Base-by-base conservation (phyloP, 805 yeast genomes). In the Suhomyces sp. region DNA sequence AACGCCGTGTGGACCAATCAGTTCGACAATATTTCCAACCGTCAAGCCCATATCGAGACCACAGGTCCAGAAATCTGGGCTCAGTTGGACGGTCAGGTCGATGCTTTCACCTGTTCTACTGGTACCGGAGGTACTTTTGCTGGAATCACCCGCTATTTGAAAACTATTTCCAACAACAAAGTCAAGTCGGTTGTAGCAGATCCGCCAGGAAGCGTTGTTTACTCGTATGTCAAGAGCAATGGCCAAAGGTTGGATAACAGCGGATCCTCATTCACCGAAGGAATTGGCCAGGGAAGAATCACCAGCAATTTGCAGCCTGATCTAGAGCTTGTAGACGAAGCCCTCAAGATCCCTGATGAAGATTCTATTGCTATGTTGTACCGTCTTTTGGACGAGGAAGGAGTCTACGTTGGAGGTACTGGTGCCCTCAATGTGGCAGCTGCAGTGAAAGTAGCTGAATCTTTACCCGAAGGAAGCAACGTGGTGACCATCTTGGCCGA, bases 81-180 rank as follows among this genome's bases (percentile, higher is more conserved):
- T 9, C 97, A 90, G 65, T 76, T 90, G 57, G 71, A 84, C 53
- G 96, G 94, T 10, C 73, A 83, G 59, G 83, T 90, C 25, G 89
- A 86, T 61, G 96, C 87, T 0, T 90, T 89, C 76, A 88, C 96
- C 6, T 89, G 96, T 64, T 83, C 96, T 12, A 87, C 96, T 8
- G 97, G 97, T 40, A 89, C 97, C 1, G 97, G 96, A 40, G 97
- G 97, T 27, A 88, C 97, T 2, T 83, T 88, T 68, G 89, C 97
- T 2, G 97, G 97, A 46, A 78, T 82, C 39, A 83, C 97, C 3
- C 78, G 92, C 51, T 91, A 82, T 67, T 77, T 92, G 59, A 88
- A 91, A 70, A 80, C 80, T 4, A 80, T 83, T 43, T 81, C 89
- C 31, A 74, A 79, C 57, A 87, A 89, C 17, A 65, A 71, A 15